Evolutionary conservation across 2,329 filamentous ascomycete species (phyloP), one percentile per base, ranked within the genome.

Genomic region (Byssochlamys sp.): DNA sequence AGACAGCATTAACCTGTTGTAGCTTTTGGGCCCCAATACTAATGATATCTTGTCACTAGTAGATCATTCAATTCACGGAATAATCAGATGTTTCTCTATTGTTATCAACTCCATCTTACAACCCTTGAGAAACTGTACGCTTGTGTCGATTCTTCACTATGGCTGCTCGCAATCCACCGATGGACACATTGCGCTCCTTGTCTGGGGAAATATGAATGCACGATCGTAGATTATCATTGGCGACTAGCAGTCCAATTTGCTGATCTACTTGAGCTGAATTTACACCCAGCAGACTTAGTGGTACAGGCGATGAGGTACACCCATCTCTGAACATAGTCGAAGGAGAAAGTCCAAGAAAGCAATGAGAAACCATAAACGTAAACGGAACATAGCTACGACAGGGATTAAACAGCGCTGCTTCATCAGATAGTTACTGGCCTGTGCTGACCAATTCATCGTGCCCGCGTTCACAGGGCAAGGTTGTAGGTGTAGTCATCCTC

Each of bases 401-500:
- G 9, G 4, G 39, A 6, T 19, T 19, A 45, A 45, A 39, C 14
- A n/a, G n/a, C 39, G 39, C 39, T 2, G n/a, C 5, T 45, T 45
- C 5, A 45, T 45, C n/a, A 10, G 39, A 24, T n/a, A 10, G 39
- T 7, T n/a, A 45, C 6, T 19, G 39, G 7, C 39, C n/a, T 51
- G 4, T 26, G 4, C 25, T 6, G n/a, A n/a, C 10, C 27, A 26
- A 51, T 11, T 51, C 4, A 26, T 26, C 10, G 12, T 12, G 12
- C 49, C 10, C 49, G 49, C 49, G 3, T 26, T 10, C 65, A 88
- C 62, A 88, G 78, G 54, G 84, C 82, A 60, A 88, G 73, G 65
- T 84, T 87, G 71, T 88, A 88, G 29, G 84, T 86, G 69, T 87
- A 88, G 66, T 87, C 85, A 65, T 88, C 85, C 70, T 88, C 85